These are phyloP conservation scores for Heterobasidion irregulare DNA, from an alignment of 1,284 basidiomycete genomes.

Conservation along the genomic window DNA sequence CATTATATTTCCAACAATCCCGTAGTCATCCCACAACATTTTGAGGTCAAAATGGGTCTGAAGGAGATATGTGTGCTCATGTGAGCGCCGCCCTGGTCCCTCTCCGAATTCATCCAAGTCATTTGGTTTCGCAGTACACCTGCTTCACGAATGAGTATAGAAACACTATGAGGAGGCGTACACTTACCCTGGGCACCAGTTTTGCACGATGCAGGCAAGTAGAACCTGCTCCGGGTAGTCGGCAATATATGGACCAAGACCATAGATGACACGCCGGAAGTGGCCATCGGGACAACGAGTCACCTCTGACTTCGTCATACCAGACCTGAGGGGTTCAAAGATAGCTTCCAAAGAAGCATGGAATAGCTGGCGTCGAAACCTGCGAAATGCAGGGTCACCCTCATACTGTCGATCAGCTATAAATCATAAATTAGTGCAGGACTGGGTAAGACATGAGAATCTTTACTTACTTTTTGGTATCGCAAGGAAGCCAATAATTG, in stretches of 20 bases:
- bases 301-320: conserved; percentile 12
- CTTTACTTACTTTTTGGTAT: conserved; percentile 17
- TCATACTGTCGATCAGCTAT: conserved; percentile 3
- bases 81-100: neutral
- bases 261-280: conserved; percentile 2
- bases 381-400: conserved; percentile 7
- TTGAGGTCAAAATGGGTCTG: neutral
- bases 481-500: conserved; percentile 15
- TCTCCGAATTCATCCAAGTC: neutral
- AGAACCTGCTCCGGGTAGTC: conserved; percentile 17
- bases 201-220: neutral
- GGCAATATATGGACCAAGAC: conserved; percentile 14
- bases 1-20: neutral
- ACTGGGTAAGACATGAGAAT: neutral
- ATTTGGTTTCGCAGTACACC: neutral
- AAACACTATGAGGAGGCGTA: neutral
- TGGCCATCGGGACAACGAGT: conserved; percentile 11
- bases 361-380: conserved; percentile 11
- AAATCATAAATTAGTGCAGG: neutral
- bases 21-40: conserved; percentile 2
- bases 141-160: neutral
- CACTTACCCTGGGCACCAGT: conserved; percentile 4
- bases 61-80: neutral
- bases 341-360: conserved; percentile 11
- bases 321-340: conserved; percentile 4